Percentiles rank a stretch among this genome's conserved stretches.
phyloP scores from a whole-genome alignment of 768 basidiomycete species.

The Lactarius psammicola region DNA sequence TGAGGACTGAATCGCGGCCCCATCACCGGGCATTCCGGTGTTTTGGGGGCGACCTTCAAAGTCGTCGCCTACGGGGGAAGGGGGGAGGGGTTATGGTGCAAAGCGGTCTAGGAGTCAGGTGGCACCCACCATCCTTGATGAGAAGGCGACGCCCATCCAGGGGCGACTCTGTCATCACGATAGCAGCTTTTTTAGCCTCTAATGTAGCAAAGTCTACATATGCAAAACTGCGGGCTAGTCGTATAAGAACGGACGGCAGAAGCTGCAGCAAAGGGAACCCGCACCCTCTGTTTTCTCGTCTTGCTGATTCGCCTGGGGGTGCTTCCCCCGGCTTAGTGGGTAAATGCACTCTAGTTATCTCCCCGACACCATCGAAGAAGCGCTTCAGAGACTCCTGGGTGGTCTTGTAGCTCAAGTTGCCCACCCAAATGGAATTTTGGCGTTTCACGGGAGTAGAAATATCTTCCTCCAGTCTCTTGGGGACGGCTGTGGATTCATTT shows the following conservation, averaged over 20 bases:
- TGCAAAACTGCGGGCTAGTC: conserved; percentile 64
- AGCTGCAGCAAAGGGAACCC: conserved; percentile 30
- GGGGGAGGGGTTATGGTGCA: background rate
- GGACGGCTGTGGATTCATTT: conserved; percentile 35
- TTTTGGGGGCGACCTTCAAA: conserved; percentile 66
- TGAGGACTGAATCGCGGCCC: conserved; percentile 50
- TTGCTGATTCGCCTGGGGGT: conserved; percentile 38
- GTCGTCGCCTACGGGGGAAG: conserved; percentile 58
- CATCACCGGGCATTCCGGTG: conserved; percentile 36
- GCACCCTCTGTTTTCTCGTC: conserved; percentile 73
- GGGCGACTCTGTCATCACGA: conserved; percentile 75
- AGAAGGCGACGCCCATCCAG: conserved; percentile 84
- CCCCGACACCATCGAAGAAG: conserved; percentile 72
- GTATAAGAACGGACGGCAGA: background rate
- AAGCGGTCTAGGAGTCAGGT: background rate
- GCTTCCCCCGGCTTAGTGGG: conserved; percentile 64
- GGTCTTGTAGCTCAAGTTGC: conserved; percentile 91
- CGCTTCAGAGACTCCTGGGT: conserved; percentile 63
- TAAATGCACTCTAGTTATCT: conserved; percentile 81
- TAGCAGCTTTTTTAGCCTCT: conserved; percentile 72
- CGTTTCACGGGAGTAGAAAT: conserved; percentile 44
- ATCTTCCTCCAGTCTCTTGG: conserved; percentile 25
- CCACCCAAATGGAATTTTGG: conserved; percentile 92
- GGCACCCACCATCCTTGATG: conserved; percentile 81
- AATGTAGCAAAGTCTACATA: conserved; percentile 89